These are phyloP conservation scores for Porcisia deanei DNA, from an alignment of 208 protist genomes.

Conservation along the genomic window DNA sequence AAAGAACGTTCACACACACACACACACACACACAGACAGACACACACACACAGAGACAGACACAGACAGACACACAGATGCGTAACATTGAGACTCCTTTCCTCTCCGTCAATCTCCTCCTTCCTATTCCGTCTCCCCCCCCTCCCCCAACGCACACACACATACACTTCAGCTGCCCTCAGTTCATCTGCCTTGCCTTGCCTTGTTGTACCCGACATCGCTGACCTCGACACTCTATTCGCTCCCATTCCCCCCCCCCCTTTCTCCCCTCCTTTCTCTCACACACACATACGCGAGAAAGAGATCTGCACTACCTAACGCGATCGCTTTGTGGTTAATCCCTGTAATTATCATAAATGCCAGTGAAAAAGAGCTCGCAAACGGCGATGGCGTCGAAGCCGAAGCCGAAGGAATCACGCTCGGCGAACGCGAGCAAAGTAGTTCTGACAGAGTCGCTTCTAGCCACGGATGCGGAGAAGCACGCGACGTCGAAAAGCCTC, in stretches of 20 bases:
- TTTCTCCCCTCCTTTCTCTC: too few relatives aligned
- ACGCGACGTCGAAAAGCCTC: slow-evolving; percentile 80
- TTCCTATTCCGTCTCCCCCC: not conserved
- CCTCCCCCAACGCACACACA: not conserved
- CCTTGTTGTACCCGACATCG: not conserved
- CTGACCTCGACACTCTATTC: not conserved
- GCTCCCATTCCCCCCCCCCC: too few relatives aligned
- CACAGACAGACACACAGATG: not conserved
- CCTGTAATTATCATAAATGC: slow-evolving; percentile 2
- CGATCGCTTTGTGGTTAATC: too few relatives aligned
- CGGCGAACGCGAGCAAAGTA: slow-evolving; percentile 28
- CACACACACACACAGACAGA: not conserved
- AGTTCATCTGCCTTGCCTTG: not conserved
- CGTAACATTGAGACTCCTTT: not conserved
- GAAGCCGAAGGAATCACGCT: slow-evolving; percentile 19
- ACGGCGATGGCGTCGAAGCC: slow-evolving; percentile 6
- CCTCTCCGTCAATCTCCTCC: not conserved
- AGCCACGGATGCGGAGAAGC: slow-evolving; percentile 84
- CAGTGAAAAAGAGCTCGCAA: slow-evolving; percentile 10
- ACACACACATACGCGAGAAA: too few relatives aligned
- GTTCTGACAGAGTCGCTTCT: slow-evolving; percentile 76
- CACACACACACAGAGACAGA: not conserved
- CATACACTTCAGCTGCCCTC: not conserved
- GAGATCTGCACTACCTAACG: too few relatives aligned
- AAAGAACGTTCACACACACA: not conserved